Conservation (phyloP, 2,329 filamentous ascomycete genomes). For the Trichoderma cornu-damae region DNA sequence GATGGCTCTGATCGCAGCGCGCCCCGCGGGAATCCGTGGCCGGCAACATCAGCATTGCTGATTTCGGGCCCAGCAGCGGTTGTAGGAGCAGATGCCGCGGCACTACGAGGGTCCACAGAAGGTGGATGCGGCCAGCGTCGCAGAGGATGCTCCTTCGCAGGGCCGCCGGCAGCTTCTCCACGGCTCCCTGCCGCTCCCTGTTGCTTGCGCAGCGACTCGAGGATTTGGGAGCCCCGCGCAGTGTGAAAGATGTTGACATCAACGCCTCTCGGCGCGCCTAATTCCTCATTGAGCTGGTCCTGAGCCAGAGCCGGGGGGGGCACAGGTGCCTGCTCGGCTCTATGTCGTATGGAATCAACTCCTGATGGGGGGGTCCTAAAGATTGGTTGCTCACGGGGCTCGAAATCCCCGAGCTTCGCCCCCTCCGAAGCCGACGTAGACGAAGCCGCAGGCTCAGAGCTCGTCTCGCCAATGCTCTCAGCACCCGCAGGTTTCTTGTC, state of each 20-base stretch:
- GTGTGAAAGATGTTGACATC: slow-evolving; percentile 48
- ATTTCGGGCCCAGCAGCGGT: neutral
- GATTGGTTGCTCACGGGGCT: neutral
- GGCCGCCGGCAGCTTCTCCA: neutral
- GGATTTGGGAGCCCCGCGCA: slow-evolving; percentile 40
- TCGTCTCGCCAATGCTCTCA: neutral
- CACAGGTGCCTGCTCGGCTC: slow-evolving; percentile 8
- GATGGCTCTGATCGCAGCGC: neutral
- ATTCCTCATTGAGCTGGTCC: slow-evolving; percentile 21
- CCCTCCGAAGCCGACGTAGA: neutral
- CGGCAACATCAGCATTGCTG: neutral
- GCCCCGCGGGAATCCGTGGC: neutral
- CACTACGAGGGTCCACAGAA: slow-evolving; percentile 21
- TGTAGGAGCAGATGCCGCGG: neutral
- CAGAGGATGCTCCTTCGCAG: slow-evolving; percentile 36
- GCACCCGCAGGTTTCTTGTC: neutral
- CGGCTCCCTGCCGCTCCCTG: slow-evolving; percentile 9
- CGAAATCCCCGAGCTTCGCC: neutral
- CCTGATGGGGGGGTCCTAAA: neutral
- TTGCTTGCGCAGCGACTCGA: slow-evolving; percentile 35
- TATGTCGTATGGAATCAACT: neutral
- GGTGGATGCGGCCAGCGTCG: slow-evolving; percentile 32
- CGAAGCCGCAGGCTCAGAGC: neutral
- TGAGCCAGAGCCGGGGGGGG: slow-evolving; percentile 12
- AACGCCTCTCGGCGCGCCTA: slow-evolving; percentile 38